Base-by-base conservation (phyloP, 2,329 filamentous ascomycete species). In the Pestalotiopsis sp. region DNA sequence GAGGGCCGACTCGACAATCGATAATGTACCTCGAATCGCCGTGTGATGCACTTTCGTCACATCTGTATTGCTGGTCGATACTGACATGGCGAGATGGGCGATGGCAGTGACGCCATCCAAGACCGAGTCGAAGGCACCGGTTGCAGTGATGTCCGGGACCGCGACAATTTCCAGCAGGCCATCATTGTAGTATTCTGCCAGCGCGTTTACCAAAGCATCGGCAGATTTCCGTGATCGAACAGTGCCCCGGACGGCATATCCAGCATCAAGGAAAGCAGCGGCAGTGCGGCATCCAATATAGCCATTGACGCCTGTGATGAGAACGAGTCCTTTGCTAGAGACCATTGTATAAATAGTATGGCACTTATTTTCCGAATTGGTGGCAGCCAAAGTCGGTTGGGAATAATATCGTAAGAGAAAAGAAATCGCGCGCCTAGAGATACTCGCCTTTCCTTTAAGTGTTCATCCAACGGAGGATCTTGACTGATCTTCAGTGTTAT, bases 291-390 rank as follows among this genome's bases (percentile, higher is more conserved):
- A 11, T 17, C 41, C 64, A 27, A 66, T 58, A 17, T 36, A 59
- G 64, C 64, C 31, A 39, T 66, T 58, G 4, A 27, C 64, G 14
- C 64, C 64, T 12, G 64, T 66, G 27, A 66, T 45, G 25, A 66
- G 41, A 25, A 66, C 45, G 12, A 27, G 23, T 17, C 64, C 25
- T 66, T 58, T 59, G 13, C 27, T n/a, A 2, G 59, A n/a, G 27
- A 62, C n/a, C n/a, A 23, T 52, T n/a, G 13, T 52, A n/a, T 41
- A n/a, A 27, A 11, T 9, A 31, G 23, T 4, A 17, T 12, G 17
- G 17, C 11, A 31, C 12, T 58, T n/a, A 13, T 5, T 17, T 11
- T 17, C 20, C 45, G 12, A 52, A 52, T 20, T 5, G 7, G 20
- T 58, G 11, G 9, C n/a, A 20, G 17, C 23, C 7, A 13, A 7